These are phyloP conservation scores for Protea cynaroides DNA, from an alignment of 164 flowering plant species.

Conservation along the genomic window DNA sequence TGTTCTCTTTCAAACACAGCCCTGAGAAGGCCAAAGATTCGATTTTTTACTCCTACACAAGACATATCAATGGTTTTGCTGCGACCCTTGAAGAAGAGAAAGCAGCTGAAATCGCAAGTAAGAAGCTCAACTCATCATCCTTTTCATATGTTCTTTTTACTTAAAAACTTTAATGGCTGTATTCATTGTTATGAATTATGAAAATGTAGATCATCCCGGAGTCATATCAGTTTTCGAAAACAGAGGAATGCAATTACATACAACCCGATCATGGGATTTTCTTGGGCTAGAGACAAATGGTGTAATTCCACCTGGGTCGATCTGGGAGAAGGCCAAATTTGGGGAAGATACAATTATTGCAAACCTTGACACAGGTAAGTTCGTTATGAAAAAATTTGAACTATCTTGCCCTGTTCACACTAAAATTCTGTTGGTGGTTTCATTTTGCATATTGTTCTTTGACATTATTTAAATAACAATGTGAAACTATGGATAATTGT, in stretches of 20 bases:
- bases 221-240: slow-evolving; percentile 58
- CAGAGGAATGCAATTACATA: slow-evolving; percentile 43
- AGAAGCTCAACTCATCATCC: not conserved
- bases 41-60: slow-evolving; percentile 37
- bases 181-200: too few species aligned
- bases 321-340: slow-evolving; percentile 57
- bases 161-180: too few species aligned
- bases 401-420: too few species aligned
- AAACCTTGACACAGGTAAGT: slow-evolving; percentile 65
- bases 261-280: slow-evolving; percentile 68
- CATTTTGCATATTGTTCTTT: too few species aligned
- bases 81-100: slow-evolving; percentile 42
- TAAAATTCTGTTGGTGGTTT: not conserved
- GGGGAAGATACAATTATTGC: slow-evolving; percentile 69
- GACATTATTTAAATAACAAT: too few species aligned
- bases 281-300: slow-evolving; percentile 43
- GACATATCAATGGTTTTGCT: slow-evolving; percentile 40
- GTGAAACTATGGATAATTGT: too few species aligned
- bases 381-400: not conserved
- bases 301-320: slow-evolving; percentile 18
- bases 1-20: too few species aligned
- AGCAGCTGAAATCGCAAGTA: slow-evolving; percentile 35
- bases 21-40: slow-evolving; percentile 5
- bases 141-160: not conserved
- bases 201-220: slow-evolving; percentile 43